Percentiles rank a stretch among this genome's conserved stretches.
Evolutionary conservation across 768 basidiomycete genomes (phyloP).

Genomic region (Tulasnella sp.): DNA sequence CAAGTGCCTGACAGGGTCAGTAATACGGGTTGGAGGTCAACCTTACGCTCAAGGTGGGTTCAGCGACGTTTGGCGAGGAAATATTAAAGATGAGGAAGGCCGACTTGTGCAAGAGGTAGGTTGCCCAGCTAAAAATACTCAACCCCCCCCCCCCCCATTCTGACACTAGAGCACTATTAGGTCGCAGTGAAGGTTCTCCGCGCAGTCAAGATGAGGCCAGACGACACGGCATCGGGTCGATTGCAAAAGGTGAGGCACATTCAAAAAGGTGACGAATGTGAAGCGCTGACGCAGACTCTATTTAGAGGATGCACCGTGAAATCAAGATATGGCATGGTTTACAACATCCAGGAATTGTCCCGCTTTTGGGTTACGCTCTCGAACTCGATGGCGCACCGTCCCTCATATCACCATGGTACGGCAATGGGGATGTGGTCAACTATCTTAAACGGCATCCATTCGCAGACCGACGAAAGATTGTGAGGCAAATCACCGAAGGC

Average conservation of each 20-base stretch:
- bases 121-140: no score
- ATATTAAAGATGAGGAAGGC: neutral
- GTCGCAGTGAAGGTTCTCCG: conserved; percentile 9
- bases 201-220: conserved; percentile 2
- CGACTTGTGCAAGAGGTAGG: no score
- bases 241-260: neutral
- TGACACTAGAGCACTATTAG: neutral
- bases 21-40: neutral
- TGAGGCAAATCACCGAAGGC: conserved; percentile 11
- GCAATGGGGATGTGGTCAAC: conserved; percentile 5
- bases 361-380: conserved; percentile 2
- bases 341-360: conserved; percentile 4
- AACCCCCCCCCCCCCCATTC: neutral
- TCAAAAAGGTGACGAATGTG: neutral
- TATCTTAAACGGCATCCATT: conserved; percentile 4
- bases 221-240: neutral
- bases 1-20: neutral
- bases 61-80: conserved; percentile 11
- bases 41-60: conserved; percentile 9
- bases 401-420: conserved; percentile 10
- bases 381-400: conserved; percentile 5
- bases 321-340: neutral
- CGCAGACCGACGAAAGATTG: conserved; percentile 12
- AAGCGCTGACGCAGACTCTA: neutral
- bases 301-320: conserved; percentile 6